These are phyloP conservation scores for Verticillium zaregamsianum DNA, from an alignment of 2,329 filamentous ascomycete species.

Conservation along the genomic window DNA sequence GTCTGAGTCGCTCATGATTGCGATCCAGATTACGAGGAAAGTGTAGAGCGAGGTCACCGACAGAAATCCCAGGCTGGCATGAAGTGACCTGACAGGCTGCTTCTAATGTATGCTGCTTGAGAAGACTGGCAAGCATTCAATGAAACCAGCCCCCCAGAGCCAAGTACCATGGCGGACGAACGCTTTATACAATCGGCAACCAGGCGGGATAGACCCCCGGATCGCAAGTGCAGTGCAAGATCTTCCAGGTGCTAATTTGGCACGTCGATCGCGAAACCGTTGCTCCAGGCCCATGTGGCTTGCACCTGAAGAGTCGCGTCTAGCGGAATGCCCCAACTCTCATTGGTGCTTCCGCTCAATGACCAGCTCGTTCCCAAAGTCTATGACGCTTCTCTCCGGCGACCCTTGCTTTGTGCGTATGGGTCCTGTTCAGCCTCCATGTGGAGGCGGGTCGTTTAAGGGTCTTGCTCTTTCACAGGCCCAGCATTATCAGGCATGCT, in stretches of 20 bases:
- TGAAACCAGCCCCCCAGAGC: not conserved
- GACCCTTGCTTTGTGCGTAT: not conserved
- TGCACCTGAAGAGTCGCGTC: not conserved
- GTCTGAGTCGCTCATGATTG: conserved; percentile 7
- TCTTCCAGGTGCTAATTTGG: not conserved
- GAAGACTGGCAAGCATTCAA: not conserved
- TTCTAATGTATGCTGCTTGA: not conserved
- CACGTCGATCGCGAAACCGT: not conserved
- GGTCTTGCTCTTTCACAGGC: not conserved
- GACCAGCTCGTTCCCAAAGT: not conserved
- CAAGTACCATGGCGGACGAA: not conserved
- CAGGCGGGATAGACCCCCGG: not conserved
- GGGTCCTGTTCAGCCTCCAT: not conserved
- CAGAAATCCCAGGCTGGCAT: not conserved
- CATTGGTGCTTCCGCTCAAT: not conserved
- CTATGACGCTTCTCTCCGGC: conserved; percentile 4
- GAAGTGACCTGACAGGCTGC: not conserved
- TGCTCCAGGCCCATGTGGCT: not conserved
- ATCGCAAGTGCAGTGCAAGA: not conserved
- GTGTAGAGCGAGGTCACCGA: not conserved
- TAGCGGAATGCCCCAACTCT: not conserved
- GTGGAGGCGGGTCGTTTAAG: not conserved
- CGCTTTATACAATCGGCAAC: not conserved
- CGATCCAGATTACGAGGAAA: accelerated
- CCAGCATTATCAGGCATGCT: too few species aligned